Conservation (phyloP, 2,329 filamentous ascomycete species). For the Fusarium sp. region DNA sequence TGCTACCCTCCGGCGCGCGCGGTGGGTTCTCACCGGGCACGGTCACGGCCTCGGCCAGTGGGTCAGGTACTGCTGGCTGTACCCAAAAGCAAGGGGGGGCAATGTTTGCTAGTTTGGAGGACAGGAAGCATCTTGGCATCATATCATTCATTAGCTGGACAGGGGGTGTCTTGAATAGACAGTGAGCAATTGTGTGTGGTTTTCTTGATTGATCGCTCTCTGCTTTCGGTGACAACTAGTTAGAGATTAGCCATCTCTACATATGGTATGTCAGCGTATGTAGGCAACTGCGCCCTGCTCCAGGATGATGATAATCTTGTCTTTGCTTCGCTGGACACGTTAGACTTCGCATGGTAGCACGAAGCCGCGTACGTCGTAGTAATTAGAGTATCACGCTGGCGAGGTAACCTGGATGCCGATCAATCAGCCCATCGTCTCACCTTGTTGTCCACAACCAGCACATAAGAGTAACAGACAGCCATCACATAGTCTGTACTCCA, state of each 20-base stretch:
- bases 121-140: no score
- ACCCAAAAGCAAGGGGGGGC: no score
- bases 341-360: not conserved
- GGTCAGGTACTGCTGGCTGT: not conserved
- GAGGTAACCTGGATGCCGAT: slow-evolving; percentile 11
- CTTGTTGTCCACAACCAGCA: no score
- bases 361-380: not conserved
- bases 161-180: no score
- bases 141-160: no score
- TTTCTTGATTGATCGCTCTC: not conserved
- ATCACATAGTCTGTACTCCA: no score
- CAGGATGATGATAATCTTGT: not conserved
- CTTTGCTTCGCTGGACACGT: slow-evolving; percentile 1
- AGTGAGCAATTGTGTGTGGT: not conserved
- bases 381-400: slow-evolving; percentile 20
- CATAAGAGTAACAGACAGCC: no score
- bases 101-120: no score
- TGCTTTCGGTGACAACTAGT: slow-evolving; percentile 3
- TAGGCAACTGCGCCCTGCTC: not conserved
- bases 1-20: slow-evolving; percentile 37
- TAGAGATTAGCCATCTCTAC: not conserved
- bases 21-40: slow-evolving; percentile 17
- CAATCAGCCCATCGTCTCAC: not conserved
- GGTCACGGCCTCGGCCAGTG: slow-evolving; percentile 9
- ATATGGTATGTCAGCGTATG: slow-evolving; percentile 9